A percentile compares a stretch with the other conserved stretches of the same genome.
These are phyloP conservation scores for Nannochloropsis salina DNA, from an alignment of 108 stramenopile genomes.

Conservation along the genomic window DNA sequence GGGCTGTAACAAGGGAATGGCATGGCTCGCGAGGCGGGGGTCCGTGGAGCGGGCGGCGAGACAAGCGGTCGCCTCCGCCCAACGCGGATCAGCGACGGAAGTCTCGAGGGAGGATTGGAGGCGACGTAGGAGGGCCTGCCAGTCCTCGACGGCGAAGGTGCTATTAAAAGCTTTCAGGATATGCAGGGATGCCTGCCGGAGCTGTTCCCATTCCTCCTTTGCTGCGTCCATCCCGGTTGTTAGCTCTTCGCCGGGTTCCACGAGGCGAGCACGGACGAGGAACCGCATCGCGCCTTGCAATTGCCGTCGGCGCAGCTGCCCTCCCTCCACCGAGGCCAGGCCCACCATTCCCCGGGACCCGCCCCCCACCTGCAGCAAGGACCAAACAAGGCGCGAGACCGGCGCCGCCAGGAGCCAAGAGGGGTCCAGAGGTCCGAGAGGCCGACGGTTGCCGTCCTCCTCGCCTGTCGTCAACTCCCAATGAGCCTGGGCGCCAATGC, in stretches of 20 bases:
- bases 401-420: not conserved
- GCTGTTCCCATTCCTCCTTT: not conserved
- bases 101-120: not conserved
- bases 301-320: not conserved
- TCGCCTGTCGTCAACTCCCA: not conserved
- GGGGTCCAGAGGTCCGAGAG: not conserved
- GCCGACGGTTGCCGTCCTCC: not conserved
- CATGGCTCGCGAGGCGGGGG: not conserved
- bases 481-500: not conserved
- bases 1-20: not conserved
- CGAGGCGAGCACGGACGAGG: not conserved
- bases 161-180: not conserved
- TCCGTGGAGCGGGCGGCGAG: not conserved
- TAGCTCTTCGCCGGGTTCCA: not conserved
- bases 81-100: not conserved
- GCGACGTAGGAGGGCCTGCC: not conserved
- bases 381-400: constrained; percentile 1
- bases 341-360: not conserved
- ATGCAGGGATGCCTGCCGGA: constrained; percentile 6
- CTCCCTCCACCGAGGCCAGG: constrained; percentile 1
- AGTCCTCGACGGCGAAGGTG: not conserved
- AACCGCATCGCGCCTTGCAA: not conserved
- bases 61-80: not conserved
- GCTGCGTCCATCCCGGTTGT: not conserved
- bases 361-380: not conserved